phyloP scores from a whole-genome alignment of 2,329 filamentous ascomycete genomes.

The Myriosclerotinia curreyana region DNA sequence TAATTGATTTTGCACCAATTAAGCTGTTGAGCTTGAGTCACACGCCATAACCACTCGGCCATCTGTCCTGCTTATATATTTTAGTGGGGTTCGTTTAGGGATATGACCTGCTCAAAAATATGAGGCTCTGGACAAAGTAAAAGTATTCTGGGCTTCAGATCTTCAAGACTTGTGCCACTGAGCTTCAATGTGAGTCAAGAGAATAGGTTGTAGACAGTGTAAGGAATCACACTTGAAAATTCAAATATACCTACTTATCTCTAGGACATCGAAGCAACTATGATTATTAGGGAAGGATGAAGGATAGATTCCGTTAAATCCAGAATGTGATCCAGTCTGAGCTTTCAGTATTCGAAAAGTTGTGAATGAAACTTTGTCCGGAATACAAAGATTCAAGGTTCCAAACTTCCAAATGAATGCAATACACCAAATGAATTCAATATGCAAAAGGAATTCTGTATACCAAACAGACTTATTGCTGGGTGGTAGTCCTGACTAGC shows the following conservation, averaged over 20 bases:
- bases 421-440: background rate
- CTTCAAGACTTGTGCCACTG: background rate
- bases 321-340: background rate
- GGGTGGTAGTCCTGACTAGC: background rate
- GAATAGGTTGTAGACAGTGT: background rate
- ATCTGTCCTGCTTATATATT: background rate
- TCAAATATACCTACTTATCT: background rate
- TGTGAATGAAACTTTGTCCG: background rate
- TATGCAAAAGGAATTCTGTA: background rate
- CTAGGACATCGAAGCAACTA: background rate
- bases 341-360: background rate
- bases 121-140: background rate
- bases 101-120: rapidly evolving
- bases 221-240: background rate
- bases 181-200: background rate
- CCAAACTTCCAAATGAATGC: background rate
- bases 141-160: background rate
- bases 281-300: background rate
- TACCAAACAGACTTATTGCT: background rate
- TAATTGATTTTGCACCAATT: conserved; percentile 9
- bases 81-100: rapidly evolving
- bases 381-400: background rate
- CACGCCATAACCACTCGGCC: conserved; percentile 24
- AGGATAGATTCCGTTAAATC: background rate
- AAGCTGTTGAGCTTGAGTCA: conserved; percentile 22